Evolutionary conservation across 306 rosid genomes (phyloP).

Genomic region (Quercus parvula): DNA sequence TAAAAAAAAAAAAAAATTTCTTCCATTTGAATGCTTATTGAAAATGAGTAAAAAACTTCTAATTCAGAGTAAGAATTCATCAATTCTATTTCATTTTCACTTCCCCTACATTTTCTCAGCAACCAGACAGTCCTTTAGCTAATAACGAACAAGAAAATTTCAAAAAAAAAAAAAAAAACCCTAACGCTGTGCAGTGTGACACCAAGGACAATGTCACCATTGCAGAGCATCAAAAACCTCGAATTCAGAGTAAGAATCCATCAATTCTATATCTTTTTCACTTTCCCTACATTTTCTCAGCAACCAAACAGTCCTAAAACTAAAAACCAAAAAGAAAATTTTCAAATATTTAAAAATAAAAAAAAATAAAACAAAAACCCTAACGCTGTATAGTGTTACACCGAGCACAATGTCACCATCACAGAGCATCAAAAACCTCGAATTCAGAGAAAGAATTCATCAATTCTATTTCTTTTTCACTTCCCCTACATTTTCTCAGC

Average conservation of each 20-base stretch:
- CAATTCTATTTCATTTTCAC: background rate
- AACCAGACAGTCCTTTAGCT: background rate
- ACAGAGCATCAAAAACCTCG: background rate
- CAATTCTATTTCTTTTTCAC: background rate
- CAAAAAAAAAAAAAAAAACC: background rate
- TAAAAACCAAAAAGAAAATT: no score
- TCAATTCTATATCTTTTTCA: no score
- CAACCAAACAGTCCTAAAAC: no score
- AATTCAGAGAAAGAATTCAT: background rate
- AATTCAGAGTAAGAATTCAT: background rate
- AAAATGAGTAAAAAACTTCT: background rate
- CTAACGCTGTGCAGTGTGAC: background rate
- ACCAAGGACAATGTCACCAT: background rate
- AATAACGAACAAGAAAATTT: background rate
- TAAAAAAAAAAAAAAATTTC: no score
- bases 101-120: background rate
- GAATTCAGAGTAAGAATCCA: no score
- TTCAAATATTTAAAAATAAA: no score
- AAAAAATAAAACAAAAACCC: background rate
- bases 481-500: background rate
- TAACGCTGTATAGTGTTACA: background rate
- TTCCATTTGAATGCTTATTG: no score
- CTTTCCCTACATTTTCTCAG: no score
- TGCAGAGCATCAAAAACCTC: background rate
- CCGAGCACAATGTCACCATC: background rate